Conservation (phyloP, 805 yeast genomes). For the Lachancea lanzarotensis region DNA sequence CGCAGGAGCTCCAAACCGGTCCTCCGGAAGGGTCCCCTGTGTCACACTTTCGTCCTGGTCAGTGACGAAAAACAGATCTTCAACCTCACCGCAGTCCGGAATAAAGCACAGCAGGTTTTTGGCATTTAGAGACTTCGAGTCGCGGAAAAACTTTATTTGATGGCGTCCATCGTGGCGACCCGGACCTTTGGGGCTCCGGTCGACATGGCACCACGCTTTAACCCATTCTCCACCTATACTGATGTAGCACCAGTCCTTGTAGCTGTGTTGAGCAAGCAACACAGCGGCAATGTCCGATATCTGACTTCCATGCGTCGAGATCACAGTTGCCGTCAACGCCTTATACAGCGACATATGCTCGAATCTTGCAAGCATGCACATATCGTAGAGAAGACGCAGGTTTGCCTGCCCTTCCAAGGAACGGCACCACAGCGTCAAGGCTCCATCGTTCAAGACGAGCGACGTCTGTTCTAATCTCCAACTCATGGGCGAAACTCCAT, state of each 20-base stretch:
- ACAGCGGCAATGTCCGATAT: slow-evolving; percentile 28
- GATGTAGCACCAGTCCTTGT: slow-evolving; percentile 33
- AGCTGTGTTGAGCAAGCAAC: slow-evolving; percentile 23
- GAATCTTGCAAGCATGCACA: slow-evolving; percentile 14
- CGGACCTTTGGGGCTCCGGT: slow-evolving; percentile 14
- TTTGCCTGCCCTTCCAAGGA: slow-evolving; percentile 4
- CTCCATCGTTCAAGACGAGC: slow-evolving; percentile 4
- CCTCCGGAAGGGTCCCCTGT: not conserved
- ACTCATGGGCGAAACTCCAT: slow-evolving; percentile 5
- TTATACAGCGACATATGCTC: slow-evolving; percentile 25
- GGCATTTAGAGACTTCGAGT: slow-evolving; percentile 21
- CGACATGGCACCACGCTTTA: slow-evolving; percentile 31
- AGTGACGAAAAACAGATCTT: slow-evolving; percentile 26
- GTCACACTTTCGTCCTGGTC: slow-evolving; percentile 4
- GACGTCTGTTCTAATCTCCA: slow-evolving; percentile 7
- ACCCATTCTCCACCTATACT: slow-evolving; percentile 27
- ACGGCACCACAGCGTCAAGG: slow-evolving; percentile 3
- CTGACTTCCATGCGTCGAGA: slow-evolving; percentile 22
- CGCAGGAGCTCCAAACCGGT: slow-evolving; percentile 4
- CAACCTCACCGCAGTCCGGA: slow-evolving; percentile 22
- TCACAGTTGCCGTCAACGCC: slow-evolving; percentile 25
- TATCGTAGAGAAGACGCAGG: slow-evolving; percentile 3
- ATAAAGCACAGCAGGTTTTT: slow-evolving; percentile 27
- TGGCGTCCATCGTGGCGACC: slow-evolving; percentile 19
- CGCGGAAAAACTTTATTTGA: slow-evolving; percentile 26